Evolutionary conservation across 768 basidiomycete genomes (phyloP), one percentile per base, ranked within the genome.

Genomic region (Suillus luteus): DNA sequence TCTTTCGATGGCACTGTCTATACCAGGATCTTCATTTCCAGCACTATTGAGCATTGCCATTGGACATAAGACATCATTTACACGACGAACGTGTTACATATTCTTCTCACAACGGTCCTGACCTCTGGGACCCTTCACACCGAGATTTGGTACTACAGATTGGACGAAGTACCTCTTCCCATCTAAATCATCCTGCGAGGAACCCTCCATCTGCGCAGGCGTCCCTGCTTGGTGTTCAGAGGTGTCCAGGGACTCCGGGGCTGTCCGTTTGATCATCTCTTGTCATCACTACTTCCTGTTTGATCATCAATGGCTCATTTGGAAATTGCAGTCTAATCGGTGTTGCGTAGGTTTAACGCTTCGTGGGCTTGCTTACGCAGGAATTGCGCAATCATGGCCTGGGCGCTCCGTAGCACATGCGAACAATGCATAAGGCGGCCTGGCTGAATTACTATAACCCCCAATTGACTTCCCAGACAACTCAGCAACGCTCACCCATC

Each of bases 11-110:
- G 33, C 61, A 49, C 24, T 35, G 49, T 44, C 46, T 38, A 31
- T 9, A 38, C 44, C 62, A 49, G 54, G 55, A 55, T 67, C 63
- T 65, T 62, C 55, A 55, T 61, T 65, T 65, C 63, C 65, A 15
- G 69, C 73, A 73, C 71, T 68, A 63, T 64, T 71, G 60, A 67
- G 57, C 65, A 69, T 66, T 55, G 57, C 59, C 35, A 64, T 62
- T 51, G 62, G 62, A 37, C 44, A 49, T 62, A 66, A 65, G 66
- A 49, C 60, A 69, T 63, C 71, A 67, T 62, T 66, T 64, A 61
- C 65, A 70, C 55, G 35, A 63, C 55, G 63, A 68, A 64, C 68
- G 55, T 60, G 62, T 55, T 61, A 62, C 22, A 17, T 37, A 31
- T 55, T 38, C 60, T 75, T 73, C 73, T 75, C 72, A 69, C 68